Percentiles rank a stretch among this genome's conserved stretches.
Conservation (phyloP, 2,329 filamentous ascomycete species). For the Xylariaceae sp. region DNA sequence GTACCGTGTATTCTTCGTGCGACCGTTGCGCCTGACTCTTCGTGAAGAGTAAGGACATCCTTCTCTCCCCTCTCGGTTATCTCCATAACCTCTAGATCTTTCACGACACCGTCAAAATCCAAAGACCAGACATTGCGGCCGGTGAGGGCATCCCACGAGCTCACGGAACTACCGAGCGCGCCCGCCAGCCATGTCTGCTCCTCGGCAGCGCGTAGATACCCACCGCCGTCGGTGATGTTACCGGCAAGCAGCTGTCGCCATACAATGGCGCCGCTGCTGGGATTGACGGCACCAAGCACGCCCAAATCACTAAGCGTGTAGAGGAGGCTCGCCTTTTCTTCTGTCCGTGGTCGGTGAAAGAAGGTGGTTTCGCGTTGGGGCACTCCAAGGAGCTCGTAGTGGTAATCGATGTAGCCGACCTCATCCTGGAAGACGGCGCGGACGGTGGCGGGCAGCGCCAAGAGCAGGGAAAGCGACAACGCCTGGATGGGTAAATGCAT, state of each 20-base stretch:
- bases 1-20: constrained; percentile 75
- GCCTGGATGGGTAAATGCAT: constrained; percentile 38
- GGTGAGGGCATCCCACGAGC: constrained; percentile 82
- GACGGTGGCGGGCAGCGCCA: constrained; percentile 55
- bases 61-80: constrained; percentile 62
- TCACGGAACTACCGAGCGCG: constrained; percentile 71
- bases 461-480: constrained; percentile 42
- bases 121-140: constrained; percentile 80
- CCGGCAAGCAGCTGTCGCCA: constrained; percentile 82
- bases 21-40: constrained; percentile 61
- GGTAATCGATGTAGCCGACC: constrained; percentile 90
- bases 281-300: constrained; percentile 87
- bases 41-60: constrained; percentile 73
- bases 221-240: constrained; percentile 52
- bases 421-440: constrained; percentile 86
- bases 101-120: constrained; percentile 62
- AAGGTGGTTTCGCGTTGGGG: constrained; percentile 86
- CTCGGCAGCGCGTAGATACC: constrained; percentile 74
- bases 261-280: constrained; percentile 79
- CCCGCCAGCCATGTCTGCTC: constrained; percentile 79
- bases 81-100: constrained; percentile 79
- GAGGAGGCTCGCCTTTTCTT: constrained; percentile 85
- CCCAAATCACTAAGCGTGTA: constrained; percentile 89
- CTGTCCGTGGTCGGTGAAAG: constrained; percentile 85
- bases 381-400: constrained; percentile 84